A percentile compares a stretch with the other conserved stretches of the same genome.
phyloP scores from a whole-genome alignment of 306 rosid genomes.

The Sindora glabra region DNA sequence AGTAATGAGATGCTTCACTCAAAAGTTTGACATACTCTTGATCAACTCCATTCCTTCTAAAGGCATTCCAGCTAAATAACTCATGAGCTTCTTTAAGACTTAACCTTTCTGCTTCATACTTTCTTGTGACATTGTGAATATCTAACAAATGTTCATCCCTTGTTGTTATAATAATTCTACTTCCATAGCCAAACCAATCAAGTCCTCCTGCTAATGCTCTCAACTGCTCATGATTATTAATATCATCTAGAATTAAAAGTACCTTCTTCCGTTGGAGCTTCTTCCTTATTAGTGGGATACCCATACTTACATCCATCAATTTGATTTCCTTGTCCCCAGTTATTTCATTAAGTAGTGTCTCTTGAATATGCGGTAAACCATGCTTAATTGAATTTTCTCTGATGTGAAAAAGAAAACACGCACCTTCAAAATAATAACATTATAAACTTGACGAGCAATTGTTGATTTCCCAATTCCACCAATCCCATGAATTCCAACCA shows the following conservation, averaged over 20 bases:
- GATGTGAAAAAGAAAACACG: neutral
- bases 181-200: neutral
- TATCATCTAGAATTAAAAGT: too few relatives aligned
- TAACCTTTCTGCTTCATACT: neutral
- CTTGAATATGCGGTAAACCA: neutral
- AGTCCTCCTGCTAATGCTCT: neutral
- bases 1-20: neutral
- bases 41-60: neutral
- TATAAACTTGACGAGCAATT: neutral
- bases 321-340: neutral
- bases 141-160: neutral
- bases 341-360: neutral
- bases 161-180: neutral
- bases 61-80: neutral
- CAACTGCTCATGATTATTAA: neutral
- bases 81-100: neutral
- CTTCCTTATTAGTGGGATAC: neutral
- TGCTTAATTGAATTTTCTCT: neutral
- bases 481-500: neutral
- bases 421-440: neutral
- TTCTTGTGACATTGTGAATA: neutral
- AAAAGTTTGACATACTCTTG: neutral
- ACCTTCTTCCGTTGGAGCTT: neutral
- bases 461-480: neutral
- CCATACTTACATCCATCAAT: neutral